Base-by-base conservation (phyloP, 2,329 filamentous ascomycete species). In the Colletotrichum gigasporum region DNA sequence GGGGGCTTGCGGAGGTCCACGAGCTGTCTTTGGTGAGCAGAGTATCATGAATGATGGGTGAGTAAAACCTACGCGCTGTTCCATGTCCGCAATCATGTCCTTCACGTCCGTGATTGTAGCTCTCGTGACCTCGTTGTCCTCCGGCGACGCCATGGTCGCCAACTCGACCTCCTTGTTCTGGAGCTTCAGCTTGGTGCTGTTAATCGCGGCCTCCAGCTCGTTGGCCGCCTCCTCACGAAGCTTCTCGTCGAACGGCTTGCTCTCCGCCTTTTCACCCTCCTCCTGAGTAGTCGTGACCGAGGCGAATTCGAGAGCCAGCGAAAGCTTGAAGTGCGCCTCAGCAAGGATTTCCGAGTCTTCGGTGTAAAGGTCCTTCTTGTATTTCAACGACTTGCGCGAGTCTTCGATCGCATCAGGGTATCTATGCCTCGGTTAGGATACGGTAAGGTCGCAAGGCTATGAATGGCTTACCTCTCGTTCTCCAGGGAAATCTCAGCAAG, bases 401-500 rank as follows among this genome's bases (percentile, higher is more conserved):
- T 99, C 96, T 47, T 88, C 85, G 55, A 97, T 92, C n/a, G 96
- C 95, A 69, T 93, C 90, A 41, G 87, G 84, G 74, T 97, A 99
- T 71, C 87, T 90, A 68, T 34, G 16, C 14, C 10, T 28, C 6
- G 47, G 53, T 67, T 55, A 68, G 56, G 54, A 18, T 18, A 6
- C 10, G 11, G n/a, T 3, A 8, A 4, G n/a, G 3, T 30, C 39
- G 1, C 6, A 30, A 30, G 26, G 28, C 12, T 16, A 14, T 1
- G 42, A 16, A 39, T 7, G 41, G 52, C 76, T 64, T 79, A 89
- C 81, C 91, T 90, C 79, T 98, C 96, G 70, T 96, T 97, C 80
- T 99, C 96, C 26, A 99, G 84, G n/a, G 92, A 96, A 67, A 99
- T 97, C 78, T 99, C 96, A 9, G 94, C 92, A 67, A 98, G 91